Percentiles rank a stretch among this genome's conserved stretches.
phyloP scores from a whole-genome alignment of 106 monocot genomes.

The Narthecium ossifragum region DNA sequence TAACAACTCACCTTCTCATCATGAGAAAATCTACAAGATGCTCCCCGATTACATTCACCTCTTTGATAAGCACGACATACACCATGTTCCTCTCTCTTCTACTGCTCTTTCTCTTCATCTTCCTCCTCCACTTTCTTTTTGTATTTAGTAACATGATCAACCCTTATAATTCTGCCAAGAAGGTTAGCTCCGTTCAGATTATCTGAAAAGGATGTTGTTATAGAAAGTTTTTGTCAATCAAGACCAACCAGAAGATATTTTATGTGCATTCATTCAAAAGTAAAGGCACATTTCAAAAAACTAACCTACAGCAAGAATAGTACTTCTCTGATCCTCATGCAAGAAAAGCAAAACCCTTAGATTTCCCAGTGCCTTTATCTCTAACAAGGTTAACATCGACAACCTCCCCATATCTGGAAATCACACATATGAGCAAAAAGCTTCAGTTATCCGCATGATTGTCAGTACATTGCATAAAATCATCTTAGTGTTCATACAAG shows the following conservation, averaged over 20 bases:
- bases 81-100: conserved; percentile 71
- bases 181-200: conserved; percentile 89
- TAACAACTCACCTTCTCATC: conserved; percentile 53
- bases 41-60: conserved; percentile 80
- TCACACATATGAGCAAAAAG: background rate
- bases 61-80: conserved; percentile 82
- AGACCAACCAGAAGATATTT: background rate
- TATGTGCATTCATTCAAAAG: background rate
- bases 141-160: conserved; percentile 86
- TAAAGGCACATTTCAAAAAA: background rate
- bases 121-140: conserved; percentile 84
- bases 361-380: conserved; percentile 86
- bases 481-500: no score
- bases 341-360: conserved; percentile 88
- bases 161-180: conserved; percentile 69
- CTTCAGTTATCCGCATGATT: no score
- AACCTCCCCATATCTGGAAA: conserved; percentile 81
- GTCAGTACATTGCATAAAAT: no score
- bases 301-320: conserved; percentile 83
- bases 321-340: conserved; percentile 96
- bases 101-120: conserved; percentile 55
- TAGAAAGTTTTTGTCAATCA: background rate
- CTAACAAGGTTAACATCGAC: conserved; percentile 95
- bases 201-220: conserved; percentile 27
- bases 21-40: conserved; percentile 93